Percentiles rank a stretch among this genome's conserved stretches.
phyloP scores from a whole-genome alignment of 129 eudicot genomes.

The Saussurea involucrata region DNA sequence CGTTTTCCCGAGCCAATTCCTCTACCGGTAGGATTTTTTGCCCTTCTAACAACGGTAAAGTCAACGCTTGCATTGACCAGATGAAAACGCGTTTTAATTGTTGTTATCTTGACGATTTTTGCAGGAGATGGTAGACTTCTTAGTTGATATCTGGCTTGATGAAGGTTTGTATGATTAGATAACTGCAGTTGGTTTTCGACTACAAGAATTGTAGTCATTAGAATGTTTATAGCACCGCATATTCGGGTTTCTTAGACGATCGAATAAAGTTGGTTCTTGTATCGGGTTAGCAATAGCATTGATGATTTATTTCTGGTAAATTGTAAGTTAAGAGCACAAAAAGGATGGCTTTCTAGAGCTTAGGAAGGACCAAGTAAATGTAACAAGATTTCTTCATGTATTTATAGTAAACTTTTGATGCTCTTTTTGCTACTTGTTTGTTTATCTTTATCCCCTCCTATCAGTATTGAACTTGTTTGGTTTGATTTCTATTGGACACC shows the following conservation, averaged over 20 bases:
- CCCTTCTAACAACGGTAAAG: not conserved
- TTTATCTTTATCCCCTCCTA: no score
- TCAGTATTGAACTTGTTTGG: not conserved
- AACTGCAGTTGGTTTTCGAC: not conserved
- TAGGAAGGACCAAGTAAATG: constrained; percentile 19
- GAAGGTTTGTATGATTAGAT: constrained; percentile 70
- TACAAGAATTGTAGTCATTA: constrained; percentile 14
- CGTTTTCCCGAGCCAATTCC: constrained; percentile 56
- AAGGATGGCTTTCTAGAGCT: constrained; percentile 18
- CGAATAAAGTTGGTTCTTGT: constrained; percentile 11
- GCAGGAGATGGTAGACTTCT: constrained; percentile 87
- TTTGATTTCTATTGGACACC: not conserved
- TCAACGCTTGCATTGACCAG: not conserved
- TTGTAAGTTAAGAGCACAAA: constrained; percentile 12
- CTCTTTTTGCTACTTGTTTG: constrained; percentile 3
- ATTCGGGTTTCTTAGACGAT: constrained; percentile 16
- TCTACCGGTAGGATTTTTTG: constrained; percentile 40
- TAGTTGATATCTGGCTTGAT: constrained; percentile 80
- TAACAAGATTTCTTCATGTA: constrained; percentile 18
- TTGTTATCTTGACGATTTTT: constrained; percentile 2
- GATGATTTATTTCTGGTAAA: constrained; percentile 10
- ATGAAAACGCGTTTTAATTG: not conserved
- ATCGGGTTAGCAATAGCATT: no score
- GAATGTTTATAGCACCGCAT: constrained; percentile 14
- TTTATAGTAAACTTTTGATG: constrained; percentile 10